These are phyloP conservation scores for Chlamydomonas schloesseri DNA, from an alignment of 139 green algal species.

Conservation along the genomic window DNA sequence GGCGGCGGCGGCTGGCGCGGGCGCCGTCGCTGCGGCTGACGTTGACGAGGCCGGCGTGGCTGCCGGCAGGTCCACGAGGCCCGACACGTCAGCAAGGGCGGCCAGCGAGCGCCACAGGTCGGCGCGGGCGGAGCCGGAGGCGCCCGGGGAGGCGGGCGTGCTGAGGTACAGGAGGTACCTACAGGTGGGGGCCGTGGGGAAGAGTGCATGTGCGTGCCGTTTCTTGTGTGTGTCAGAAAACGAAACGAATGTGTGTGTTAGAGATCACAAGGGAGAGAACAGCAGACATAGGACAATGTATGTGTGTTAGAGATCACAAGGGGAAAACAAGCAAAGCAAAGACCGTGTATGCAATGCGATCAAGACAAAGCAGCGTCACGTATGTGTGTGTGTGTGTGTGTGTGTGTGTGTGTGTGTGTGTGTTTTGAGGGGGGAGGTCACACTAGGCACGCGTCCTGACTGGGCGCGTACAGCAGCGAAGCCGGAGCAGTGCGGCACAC, in stretches of 20 bases:
- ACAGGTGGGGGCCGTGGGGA: neutral
- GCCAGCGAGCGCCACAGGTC: conserved; percentile 25
- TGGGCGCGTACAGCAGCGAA: no score
- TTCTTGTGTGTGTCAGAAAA: no score
- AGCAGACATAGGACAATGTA: neutral
- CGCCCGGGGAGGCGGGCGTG: conserved; percentile 2
- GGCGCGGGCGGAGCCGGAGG: neutral
- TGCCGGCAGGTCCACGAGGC: neutral
- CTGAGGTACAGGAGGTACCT: conserved; percentile 45
- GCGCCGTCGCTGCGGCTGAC: neutral
- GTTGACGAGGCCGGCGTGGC: neutral
- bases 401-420: no score
- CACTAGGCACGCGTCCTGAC: no score
- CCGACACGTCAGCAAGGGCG: neutral
- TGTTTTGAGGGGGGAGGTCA: no score
- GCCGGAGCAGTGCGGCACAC: no score
- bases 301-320: no score
- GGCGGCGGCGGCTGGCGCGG: neutral
- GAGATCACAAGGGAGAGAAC: neutral
- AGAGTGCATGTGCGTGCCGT: no score
- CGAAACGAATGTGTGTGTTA: neutral
- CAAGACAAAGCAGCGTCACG: no score
- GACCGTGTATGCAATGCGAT: no score
- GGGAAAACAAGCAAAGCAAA: no score
- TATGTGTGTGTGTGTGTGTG: no score